Conservation (phyloP, 2,329 filamentous ascomycete species). For the Endoconidiophora laricicola region DNA sequence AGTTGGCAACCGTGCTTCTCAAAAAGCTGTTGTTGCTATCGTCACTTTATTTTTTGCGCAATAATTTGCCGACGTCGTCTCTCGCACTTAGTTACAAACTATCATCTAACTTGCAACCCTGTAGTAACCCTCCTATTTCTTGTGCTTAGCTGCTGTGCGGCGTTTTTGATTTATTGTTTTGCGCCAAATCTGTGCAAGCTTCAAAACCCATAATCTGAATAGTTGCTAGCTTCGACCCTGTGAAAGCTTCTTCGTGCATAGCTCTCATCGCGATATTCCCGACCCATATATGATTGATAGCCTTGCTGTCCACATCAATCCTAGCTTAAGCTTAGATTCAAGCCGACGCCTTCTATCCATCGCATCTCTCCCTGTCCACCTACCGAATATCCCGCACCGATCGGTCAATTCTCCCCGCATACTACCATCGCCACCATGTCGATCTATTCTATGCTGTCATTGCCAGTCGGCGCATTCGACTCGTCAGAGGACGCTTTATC, state of each 20-base stretch:
- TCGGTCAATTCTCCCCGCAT: constrained; percentile 3
- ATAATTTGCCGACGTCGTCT: too few species aligned
- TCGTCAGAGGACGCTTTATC: constrained; percentile 70
- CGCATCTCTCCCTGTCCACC: not conserved
- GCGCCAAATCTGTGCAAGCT: too few species aligned
- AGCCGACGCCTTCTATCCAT: not conserved
- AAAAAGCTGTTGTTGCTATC: not conserved
- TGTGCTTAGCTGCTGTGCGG: too few species aligned
- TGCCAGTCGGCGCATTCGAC: constrained; percentile 74
- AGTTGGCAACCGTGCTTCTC: too few species aligned
- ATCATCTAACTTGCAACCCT: too few species aligned
- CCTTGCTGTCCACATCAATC: not conserved
- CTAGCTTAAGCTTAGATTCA: not conserved
- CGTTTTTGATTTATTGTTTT: too few species aligned
- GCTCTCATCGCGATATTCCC: not conserved
- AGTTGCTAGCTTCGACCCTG: too few species aligned
- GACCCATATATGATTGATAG: not conserved
- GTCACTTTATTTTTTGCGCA: not conserved
- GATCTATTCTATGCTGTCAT: constrained; percentile 76
- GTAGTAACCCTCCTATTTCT: too few species aligned
- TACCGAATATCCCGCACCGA: constrained; percentile 9
- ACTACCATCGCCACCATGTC: constrained; percentile 4
- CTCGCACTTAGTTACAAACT: too few species aligned
- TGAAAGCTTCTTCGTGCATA: not conserved
- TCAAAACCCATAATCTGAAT: too few species aligned